phyloP scores from a whole-genome alignment of 768 basidiomycete species.

The Suillus cothurnatus region DNA sequence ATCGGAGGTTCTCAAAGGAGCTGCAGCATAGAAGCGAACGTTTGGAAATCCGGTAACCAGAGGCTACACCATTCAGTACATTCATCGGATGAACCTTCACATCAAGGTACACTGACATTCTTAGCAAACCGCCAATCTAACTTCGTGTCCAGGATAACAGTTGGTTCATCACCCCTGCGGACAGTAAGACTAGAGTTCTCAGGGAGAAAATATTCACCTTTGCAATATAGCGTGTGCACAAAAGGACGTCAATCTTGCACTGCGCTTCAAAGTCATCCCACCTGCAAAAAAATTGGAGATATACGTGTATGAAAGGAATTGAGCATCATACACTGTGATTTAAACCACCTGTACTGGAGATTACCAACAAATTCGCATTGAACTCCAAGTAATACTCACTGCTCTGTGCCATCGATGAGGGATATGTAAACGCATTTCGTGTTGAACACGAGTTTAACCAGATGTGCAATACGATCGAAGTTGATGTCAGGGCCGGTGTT shows the following conservation, averaged over 20 bases:
- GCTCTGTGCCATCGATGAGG: constrained; percentile 81
- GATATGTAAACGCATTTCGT: constrained; percentile 85
- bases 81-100: constrained; percentile 2
- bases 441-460: constrained; percentile 91
- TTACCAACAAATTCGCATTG: constrained; percentile 1
- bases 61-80: constrained; percentile 48
- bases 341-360: constrained; percentile 68
- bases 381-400: constrained; percentile 51
- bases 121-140: constrained; percentile 88
- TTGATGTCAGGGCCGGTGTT: constrained; percentile 84
- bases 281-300: constrained; percentile 32
- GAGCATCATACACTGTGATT: constrained; percentile 72
- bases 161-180: constrained; percentile 81
- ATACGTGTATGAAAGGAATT: neutral
- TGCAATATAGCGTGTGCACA: constrained; percentile 85
- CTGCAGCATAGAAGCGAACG: constrained; percentile 90
- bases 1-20: constrained; percentile 85
- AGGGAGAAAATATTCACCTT: constrained; percentile 42
- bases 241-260: constrained; percentile 66
- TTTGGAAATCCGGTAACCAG: constrained; percentile 65
- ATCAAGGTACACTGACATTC: constrained; percentile 55
- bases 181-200: constrained; percentile 1
- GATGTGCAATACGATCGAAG: constrained; percentile 92
- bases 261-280: constrained; percentile 46
- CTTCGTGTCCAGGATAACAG: constrained; percentile 77